Evolutionary conservation across 257 asterid genomes (phyloP), one percentile per base, ranked within the genome.

Genomic region (Fraxinus cuspidata): DNA sequence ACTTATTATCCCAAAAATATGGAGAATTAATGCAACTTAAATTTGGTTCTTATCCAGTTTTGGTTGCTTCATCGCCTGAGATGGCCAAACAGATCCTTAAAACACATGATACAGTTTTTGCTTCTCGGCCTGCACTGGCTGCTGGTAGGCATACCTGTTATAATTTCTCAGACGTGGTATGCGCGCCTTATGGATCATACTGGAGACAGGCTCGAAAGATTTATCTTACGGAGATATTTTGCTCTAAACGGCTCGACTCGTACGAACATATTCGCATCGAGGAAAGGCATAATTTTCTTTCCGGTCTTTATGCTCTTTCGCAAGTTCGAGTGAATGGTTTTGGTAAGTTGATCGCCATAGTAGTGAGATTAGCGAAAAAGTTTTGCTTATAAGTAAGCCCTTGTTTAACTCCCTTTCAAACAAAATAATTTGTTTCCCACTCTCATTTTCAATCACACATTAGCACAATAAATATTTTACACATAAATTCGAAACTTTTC

Each of bases 21-120:
- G 91, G 91, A 5, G 86, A 83, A 25, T 25, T 84, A 2, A 85
- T 87, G 91, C 88, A 66, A 27, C 81, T 87, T 1, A 85, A 75
- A 44, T 81, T 77, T 10, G 91, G 91, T 2, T 73, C 73, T 16
- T 78, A 51, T 34, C 88, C 88, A 7, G 75, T 81, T 7, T 40
- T 84, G 0, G 75, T 85, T 6, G 89, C 88, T 5, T 87, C 91
- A 10, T 87, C 89, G 1, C 85, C 91, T 15, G 75, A 80, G 40
- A 87, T 85, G 89, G 88, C 89, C 47, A 76, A 84, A 74, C 85
- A 81, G 74, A 80, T 88, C 56, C 19, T 84, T 7, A 82, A 63
- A 64, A 35, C 64, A 19, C 87, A 88, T 12, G 90, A 88, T 38
- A 44, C 83, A 0, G 75, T 67, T 2, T 84, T 88, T 19, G 85